A percentile compares a stretch with the other conserved stretches of the same genome.
Conservation (phyloP, 495 filamentous ascomycete genomes). For the Lepraria neglecta region DNA sequence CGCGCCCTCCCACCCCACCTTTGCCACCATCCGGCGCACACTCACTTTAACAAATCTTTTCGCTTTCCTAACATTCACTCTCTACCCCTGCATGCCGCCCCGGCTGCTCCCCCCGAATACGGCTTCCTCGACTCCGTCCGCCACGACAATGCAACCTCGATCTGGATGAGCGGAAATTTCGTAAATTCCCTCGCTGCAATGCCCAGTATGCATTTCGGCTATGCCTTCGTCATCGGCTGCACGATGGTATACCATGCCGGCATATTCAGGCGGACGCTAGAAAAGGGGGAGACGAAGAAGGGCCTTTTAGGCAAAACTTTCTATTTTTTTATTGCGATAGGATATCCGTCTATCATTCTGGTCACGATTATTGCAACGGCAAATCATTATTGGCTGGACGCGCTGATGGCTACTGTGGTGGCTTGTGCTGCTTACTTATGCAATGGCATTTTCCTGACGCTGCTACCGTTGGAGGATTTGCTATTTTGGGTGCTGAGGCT, state of each 20-base stretch:
- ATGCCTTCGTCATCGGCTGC: slow-evolving; percentile 53
- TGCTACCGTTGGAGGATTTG: slow-evolving; percentile 53
- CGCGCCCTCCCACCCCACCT: slow-evolving; percentile 48
- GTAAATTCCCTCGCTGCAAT: slow-evolving; percentile 52
- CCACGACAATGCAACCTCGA: slow-evolving; percentile 53
- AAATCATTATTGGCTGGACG: slow-evolving; percentile 62
- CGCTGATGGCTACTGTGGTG: slow-evolving; percentile 45
- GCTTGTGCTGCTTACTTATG: slow-evolving; percentile 42
- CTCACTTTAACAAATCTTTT: slow-evolving; percentile 58
- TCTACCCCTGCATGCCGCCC: slow-evolving; percentile 62
- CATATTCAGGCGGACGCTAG: slow-evolving; percentile 40
- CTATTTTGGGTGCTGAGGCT: slow-evolving; percentile 49
- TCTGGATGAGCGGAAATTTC: slow-evolving; percentile 55
- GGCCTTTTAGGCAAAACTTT: slow-evolving; percentile 36
- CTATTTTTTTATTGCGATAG: slow-evolving; percentile 44
- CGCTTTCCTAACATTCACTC: slow-evolving; percentile 55
- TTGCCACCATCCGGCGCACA: slow-evolving; percentile 53
- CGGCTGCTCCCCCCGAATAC: slow-evolving; percentile 54
- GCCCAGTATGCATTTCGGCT: slow-evolving; percentile 56
- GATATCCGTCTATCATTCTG: slow-evolving; percentile 54
- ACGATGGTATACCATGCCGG: slow-evolving; percentile 56
- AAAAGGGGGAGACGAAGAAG: slow-evolving; percentile 42
- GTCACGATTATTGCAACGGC: slow-evolving; percentile 59
- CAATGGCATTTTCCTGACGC: slow-evolving; percentile 48
- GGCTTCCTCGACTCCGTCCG: slow-evolving; percentile 60